phyloP scores from a whole-genome alignment of 1,284 basidiomycete genomes.

The Papiliotrema flavescens region DNA sequence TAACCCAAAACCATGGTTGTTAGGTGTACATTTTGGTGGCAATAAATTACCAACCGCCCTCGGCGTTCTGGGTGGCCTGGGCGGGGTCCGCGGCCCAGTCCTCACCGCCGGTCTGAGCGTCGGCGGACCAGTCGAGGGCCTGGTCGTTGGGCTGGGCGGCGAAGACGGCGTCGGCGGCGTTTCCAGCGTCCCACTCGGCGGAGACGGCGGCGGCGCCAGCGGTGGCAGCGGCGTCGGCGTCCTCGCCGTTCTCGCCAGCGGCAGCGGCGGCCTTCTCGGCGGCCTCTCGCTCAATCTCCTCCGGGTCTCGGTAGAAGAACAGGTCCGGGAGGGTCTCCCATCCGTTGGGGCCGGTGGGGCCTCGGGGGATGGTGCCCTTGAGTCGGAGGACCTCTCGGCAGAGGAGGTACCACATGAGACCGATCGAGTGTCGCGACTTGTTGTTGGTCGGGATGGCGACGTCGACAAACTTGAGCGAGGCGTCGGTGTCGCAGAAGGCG shows the following conservation, averaged over 20 bases:
- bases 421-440: constrained; percentile 95
- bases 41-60: constrained; percentile 31
- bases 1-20: too few relatives aligned
- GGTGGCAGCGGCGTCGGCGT: constrained; percentile 55
- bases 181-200: constrained; percentile 73
- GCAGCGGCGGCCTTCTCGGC: constrained; percentile 79
- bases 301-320: constrained; percentile 99
- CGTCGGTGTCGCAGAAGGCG: constrained; percentile 97
- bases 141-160: constrained; percentile 74
- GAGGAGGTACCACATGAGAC: constrained; percentile 98
- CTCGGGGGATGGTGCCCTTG: constrained; percentile 85
- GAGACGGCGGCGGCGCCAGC: constrained; percentile 50
- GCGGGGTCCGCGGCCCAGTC: constrained; percentile 33
- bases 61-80: constrained; percentile 19
- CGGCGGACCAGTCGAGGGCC: constrained; percentile 81
- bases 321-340: constrained; percentile 99
- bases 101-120: constrained; percentile 50
- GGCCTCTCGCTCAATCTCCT: constrained; percentile 96
- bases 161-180: constrained; percentile 67
- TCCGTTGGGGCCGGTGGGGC: constrained; percentile 76
- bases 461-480: constrained; percentile 94
- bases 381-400: constrained; percentile 96
- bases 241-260: constrained; percentile 57
- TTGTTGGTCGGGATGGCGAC: constrained; percentile 99
- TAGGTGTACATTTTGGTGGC: too few relatives aligned